Conservation (phyloP, 1,284 basidiomycete genomes). For the Pterulicium gracile region DNA sequence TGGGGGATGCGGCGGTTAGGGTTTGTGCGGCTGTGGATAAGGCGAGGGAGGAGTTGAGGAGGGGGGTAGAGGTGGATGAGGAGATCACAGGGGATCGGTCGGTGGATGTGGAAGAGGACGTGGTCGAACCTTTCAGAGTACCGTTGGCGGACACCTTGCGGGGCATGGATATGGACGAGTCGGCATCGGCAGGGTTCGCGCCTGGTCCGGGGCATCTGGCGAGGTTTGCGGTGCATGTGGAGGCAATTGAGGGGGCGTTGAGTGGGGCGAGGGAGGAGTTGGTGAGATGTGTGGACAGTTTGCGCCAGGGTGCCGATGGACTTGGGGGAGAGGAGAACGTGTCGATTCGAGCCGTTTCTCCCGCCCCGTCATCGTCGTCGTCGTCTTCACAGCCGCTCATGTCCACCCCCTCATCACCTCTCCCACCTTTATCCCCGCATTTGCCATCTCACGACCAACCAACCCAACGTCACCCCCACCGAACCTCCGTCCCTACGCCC, state of each 20-base stretch:
- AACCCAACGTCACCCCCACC: slow-evolving; percentile 11
- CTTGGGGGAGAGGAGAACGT: slow-evolving; percentile 3
- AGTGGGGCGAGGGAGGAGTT: slow-evolving; percentile 57
- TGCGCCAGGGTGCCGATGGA: slow-evolving; percentile 30
- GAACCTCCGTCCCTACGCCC: slow-evolving; percentile 12
- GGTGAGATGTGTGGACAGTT: slow-evolving; percentile 41
- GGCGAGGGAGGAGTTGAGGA: slow-evolving; percentile 37
- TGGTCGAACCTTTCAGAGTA: slow-evolving; percentile 8
- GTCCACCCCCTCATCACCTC: background rate
- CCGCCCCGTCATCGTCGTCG: too few species aligned
- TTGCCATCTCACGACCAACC: background rate
- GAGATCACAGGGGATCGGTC: too few species aligned
- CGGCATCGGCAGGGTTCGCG: slow-evolving; percentile 37
- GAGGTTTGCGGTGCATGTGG: slow-evolving; percentile 60
- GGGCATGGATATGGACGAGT: slow-evolving; percentile 17
- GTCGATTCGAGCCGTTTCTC: too few species aligned
- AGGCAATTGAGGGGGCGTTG: slow-evolving; percentile 52
- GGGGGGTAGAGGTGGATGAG: too few species aligned
- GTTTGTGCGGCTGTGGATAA: slow-evolving; percentile 52
- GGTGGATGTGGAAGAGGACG: slow-evolving; percentile 31
- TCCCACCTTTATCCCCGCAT: background rate
- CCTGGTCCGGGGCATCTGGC: slow-evolving; percentile 56
- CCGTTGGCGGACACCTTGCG: slow-evolving; percentile 2
- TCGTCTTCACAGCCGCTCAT: too few species aligned
- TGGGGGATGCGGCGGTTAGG: slow-evolving; percentile 50